A percentile compares a stretch with the other conserved stretches of the same genome.
Conservation (phyloP, 2,329 filamentous ascomycete genomes). For the Orbilia ellipsospora region DNA sequence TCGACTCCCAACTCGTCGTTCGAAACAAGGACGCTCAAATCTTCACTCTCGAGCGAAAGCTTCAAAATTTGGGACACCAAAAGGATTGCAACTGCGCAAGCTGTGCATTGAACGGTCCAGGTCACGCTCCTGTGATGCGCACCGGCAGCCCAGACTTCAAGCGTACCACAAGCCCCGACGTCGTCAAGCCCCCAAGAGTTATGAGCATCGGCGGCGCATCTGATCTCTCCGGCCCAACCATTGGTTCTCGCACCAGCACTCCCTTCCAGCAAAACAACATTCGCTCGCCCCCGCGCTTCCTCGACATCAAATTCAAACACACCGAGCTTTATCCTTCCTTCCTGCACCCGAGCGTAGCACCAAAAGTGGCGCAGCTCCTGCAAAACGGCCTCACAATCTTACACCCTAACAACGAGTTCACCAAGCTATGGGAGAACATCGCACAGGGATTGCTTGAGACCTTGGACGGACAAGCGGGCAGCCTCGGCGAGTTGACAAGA, state of each 20-base stretch:
- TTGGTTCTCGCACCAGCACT: conserved; percentile 44
- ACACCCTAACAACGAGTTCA: conserved; percentile 40
- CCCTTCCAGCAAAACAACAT: conserved; percentile 32
- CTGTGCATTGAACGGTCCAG: conserved; percentile 19
- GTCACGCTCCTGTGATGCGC: conserved; percentile 3
- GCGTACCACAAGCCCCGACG: conserved; percentile 46
- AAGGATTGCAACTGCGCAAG: conserved; percentile 47
- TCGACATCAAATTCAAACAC: conserved; percentile 55
- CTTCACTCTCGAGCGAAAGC: conserved; percentile 48
- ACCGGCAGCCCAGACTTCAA: conserved; percentile 36
- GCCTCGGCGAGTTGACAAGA: conserved; percentile 49
- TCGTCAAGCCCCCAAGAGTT: conserved; percentile 23
- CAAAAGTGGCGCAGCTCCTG: conserved; percentile 44
- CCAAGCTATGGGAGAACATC: conserved; percentile 53
- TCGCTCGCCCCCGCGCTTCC: conserved; percentile 41
- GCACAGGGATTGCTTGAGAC: conserved; percentile 48
- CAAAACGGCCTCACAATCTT: conserved; percentile 50
- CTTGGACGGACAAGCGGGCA: conserved; percentile 22
- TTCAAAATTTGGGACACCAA: conserved; percentile 40
- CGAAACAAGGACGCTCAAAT: conserved; percentile 51
- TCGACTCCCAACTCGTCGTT: conserved; percentile 44
- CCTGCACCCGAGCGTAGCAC: conserved; percentile 24
- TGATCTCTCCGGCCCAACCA: conserved; percentile 46
- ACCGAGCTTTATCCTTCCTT: conserved; percentile 38
- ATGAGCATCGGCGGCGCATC: conserved; percentile 48